Evolutionary conservation across 768 basidiomycete species (phyloP).

Genomic region (Phaeotremella fagi): DNA sequence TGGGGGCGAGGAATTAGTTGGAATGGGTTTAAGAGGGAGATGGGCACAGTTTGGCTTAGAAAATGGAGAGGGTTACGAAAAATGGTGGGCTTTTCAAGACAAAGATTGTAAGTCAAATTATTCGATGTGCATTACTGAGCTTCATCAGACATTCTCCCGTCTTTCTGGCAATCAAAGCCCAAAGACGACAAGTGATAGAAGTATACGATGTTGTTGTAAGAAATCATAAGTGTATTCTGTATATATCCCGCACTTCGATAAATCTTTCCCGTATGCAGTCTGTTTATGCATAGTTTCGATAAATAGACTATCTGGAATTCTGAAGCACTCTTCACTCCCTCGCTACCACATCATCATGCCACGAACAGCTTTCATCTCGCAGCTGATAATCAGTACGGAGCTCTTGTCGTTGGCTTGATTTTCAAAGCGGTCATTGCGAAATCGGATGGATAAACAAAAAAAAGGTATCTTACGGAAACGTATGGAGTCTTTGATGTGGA

Average conservation of each 20-base stretch:
- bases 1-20: background rate
- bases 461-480: too few relatives aligned
- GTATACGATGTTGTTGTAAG: background rate
- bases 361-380: too few relatives aligned
- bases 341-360: too few relatives aligned
- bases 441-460: too few relatives aligned
- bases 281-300: background rate
- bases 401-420: too few relatives aligned
- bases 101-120: conserved; percentile 24
- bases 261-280: background rate
- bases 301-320: too few relatives aligned
- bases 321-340: too few relatives aligned
- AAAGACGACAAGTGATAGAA: too few relatives aligned
- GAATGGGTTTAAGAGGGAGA: conserved; percentile 14
- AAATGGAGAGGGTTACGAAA: background rate
- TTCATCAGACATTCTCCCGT: conserved; percentile 15
- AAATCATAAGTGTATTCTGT: background rate
- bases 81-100: conserved; percentile 21
- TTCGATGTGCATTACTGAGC: conserved; percentile 20
- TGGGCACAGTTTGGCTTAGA: conserved; percentile 12
- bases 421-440: too few relatives aligned
- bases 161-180: conserved; percentile 21
- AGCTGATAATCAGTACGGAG: too few relatives aligned
- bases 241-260: conserved; percentile 4
- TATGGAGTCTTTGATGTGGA: too few relatives aligned